These are phyloP conservation scores for Thermochaetoides thermophila DNA, from an alignment of 495 filamentous ascomycete genomes.

Conservation along the genomic window DNA sequence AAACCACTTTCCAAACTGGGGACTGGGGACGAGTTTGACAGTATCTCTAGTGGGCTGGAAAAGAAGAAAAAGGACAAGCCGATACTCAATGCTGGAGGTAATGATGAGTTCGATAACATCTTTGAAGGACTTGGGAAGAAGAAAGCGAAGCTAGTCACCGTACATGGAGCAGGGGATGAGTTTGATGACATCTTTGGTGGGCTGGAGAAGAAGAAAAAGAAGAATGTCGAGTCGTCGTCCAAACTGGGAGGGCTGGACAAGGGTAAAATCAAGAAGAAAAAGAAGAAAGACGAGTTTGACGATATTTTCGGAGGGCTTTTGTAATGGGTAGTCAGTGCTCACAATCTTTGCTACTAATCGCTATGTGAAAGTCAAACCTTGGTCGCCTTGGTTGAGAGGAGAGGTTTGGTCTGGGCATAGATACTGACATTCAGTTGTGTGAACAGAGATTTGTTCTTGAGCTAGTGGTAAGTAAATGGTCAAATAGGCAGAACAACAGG, in stretches of 20 bases:
- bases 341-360: no score
- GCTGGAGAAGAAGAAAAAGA: background rate
- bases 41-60: slow-evolving; percentile 13
- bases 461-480: no score
- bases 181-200: slow-evolving; percentile 24
- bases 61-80: slow-evolving; percentile 11
- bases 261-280: slow-evolving; percentile 16
- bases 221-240: background rate
- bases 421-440: no score
- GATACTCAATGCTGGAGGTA: no score
- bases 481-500: no score
- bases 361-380: no score
- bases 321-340: no score
- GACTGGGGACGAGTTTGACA: slow-evolving; percentile 19
- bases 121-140: slow-evolving; percentile 9
- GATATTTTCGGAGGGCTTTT: slow-evolving; percentile 16
- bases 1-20: slow-evolving; percentile 1
- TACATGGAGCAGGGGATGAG: slow-evolving; percentile 12
- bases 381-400: no score
- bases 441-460: no score
- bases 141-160: background rate
- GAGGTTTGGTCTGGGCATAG: no score
- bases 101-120: slow-evolving; percentile 24
- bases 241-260: no score
- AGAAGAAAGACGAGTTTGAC: slow-evolving; percentile 19